These are phyloP conservation scores for Pichia kluyveri DNA, from an alignment of 805 yeast genomes.

Conservation along the genomic window DNA sequence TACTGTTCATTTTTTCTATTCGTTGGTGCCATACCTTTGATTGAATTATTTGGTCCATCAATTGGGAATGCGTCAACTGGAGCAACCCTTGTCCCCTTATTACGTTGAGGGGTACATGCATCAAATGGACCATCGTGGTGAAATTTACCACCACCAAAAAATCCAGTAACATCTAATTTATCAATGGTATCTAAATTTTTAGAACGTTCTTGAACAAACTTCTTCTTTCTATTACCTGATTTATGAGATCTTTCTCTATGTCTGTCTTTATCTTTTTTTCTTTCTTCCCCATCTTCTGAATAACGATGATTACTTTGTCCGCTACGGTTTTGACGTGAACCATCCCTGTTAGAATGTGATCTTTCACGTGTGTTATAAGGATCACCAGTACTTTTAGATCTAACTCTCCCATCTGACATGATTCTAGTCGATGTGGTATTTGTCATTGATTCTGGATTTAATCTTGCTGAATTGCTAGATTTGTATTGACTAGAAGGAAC, in stretches of 20 bases:
- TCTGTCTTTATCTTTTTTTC: slow-evolving; percentile 7
- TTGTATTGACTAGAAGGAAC: slow-evolving; percentile 5
- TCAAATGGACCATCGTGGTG: slow-evolving; percentile 99
- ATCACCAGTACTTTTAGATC: slow-evolving; percentile 27
- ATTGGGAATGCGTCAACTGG: slow-evolving; percentile 94
- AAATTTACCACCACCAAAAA: slow-evolving; percentile 86
- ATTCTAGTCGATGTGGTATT: slow-evolving; percentile 20
- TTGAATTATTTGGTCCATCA: slow-evolving; percentile 87
- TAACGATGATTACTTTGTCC: slow-evolving; percentile 1
- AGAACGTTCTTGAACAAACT: slow-evolving; percentile 41
- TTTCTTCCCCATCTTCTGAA: slow-evolving; percentile 10
- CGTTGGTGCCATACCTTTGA: slow-evolving; percentile 55
- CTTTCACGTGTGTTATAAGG: slow-evolving; percentile 2
- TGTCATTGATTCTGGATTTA: slow-evolving; percentile 13
- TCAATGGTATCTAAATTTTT: slow-evolving; percentile 89
- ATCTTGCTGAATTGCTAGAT: not conserved
- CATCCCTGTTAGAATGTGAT: slow-evolving; percentile 4
- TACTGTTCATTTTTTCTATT: slow-evolving; percentile 52
- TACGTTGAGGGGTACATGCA: slow-evolving; percentile 95
- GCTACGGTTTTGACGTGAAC: not conserved
- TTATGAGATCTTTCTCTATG: slow-evolving; percentile 15
- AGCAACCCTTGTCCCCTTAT: slow-evolving; percentile 62
- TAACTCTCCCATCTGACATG: slow-evolving; percentile 22
- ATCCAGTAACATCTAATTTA: slow-evolving; percentile 89
- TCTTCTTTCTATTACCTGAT: slow-evolving; percentile 24